Conservation (phyloP, 169 alveolate species). For the Cystoisospora suis region DNA sequence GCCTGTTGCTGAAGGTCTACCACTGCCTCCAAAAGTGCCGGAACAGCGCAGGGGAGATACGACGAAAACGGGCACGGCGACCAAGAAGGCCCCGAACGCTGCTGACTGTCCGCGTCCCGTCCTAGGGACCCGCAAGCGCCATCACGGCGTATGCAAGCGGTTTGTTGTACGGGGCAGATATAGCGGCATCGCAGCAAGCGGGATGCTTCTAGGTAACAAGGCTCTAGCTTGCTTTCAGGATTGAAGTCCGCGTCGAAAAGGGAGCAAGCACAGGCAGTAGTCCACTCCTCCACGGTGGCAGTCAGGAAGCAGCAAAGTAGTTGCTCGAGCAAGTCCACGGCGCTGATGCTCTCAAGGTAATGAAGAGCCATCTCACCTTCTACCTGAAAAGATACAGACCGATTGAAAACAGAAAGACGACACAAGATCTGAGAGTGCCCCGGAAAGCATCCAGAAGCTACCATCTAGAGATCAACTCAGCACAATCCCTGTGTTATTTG, state of each 20-base stretch:
- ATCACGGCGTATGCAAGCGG: neutral
- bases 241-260: neutral
- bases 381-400: conserved; percentile 18
- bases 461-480: too few relatives aligned
- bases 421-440: neutral
- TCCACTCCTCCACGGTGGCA: conserved; percentile 52
- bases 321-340: conserved; percentile 53
- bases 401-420: neutral
- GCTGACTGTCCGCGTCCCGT: neutral
- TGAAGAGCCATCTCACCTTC: conserved; percentile 67
- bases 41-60: neutral
- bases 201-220: conserved; percentile 25
- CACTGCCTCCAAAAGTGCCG: neutral
- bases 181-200: conserved; percentile 35
- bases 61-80: neutral
- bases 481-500: too few relatives aligned
- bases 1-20: conserved; percentile 56
- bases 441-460: too few relatives aligned
- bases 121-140: neutral
- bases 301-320: conserved; percentile 49
- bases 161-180: conserved; percentile 41
- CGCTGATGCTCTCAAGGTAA: conserved; percentile 55
- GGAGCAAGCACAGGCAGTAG: conserved; percentile 51
- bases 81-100: neutral
- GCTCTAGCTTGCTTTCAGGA: neutral